phyloP scores from a whole-genome alignment of 192 early-diverging fungal species.

The Coemansia guatemalensis region DNA sequence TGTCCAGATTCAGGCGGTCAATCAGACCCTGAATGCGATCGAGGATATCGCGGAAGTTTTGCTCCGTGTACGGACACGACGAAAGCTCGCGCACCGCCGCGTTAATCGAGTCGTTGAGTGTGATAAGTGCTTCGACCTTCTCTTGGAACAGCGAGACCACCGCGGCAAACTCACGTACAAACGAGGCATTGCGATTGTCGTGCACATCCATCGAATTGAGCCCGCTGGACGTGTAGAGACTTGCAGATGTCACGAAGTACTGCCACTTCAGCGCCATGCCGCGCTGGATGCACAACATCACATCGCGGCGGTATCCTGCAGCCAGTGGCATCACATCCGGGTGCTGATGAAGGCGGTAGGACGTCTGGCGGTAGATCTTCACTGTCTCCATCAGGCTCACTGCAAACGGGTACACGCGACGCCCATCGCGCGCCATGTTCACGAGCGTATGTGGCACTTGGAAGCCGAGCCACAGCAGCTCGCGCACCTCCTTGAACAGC shows the following conservation, averaged over 20 bases:
- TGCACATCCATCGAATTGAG: constrained; percentile 56
- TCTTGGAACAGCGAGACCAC: constrained; percentile 94
- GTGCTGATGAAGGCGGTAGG: constrained; percentile 75
- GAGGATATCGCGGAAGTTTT: constrained; percentile 67
- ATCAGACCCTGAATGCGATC: constrained; percentile 87
- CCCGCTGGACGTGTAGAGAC: constrained; percentile 49
- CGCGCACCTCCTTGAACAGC: constrained; percentile 98
- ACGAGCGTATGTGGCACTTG: constrained; percentile 88
- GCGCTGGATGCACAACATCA: constrained; percentile 79
- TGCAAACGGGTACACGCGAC: constrained; percentile 97
- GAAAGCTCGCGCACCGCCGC: constrained; percentile 80
- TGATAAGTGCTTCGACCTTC: constrained; percentile 82
- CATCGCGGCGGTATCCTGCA: constrained; percentile 93
- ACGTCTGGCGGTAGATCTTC: constrained; percentile 86
- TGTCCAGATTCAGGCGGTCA: constrained; percentile 90
- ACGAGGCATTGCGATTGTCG: constrained; percentile 86
- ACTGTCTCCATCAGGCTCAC: constrained; percentile 96
- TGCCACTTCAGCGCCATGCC: constrained; percentile 86
- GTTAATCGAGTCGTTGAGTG: constrained; percentile 81
- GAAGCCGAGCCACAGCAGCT: constrained; percentile 94
- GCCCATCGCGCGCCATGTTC: constrained; percentile 92
- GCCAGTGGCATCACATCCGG: constrained; percentile 76
- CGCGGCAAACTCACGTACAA: constrained; percentile 93
- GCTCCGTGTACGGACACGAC: constrained; percentile 71
- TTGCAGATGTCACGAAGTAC: constrained; percentile 76